Percentiles rank a stretch among this genome's conserved stretches.
Evolutionary conservation across 2,329 filamentous ascomycete genomes (phyloP).

Genomic region (Monilinia laxa): DNA sequence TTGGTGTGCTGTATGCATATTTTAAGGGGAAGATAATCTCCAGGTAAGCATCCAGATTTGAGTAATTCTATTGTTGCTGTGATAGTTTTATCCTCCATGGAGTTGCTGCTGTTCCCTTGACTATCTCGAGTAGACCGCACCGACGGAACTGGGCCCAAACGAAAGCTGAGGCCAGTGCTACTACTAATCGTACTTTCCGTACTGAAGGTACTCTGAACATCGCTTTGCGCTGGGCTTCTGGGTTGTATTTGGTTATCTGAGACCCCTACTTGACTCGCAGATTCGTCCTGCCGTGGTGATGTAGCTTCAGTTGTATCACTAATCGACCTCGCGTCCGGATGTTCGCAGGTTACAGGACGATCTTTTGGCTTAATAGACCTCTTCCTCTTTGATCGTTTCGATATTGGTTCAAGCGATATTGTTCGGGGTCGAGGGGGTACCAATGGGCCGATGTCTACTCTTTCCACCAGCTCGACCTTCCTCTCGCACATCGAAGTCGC

Average conservation of each 20-base stretch:
- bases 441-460: slow-evolving; percentile 78
- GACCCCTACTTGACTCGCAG: slow-evolving; percentile 39
- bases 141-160: slow-evolving; percentile 41
- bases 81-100: slow-evolving; percentile 70
- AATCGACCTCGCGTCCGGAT: slow-evolving; percentile 31
- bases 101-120: slow-evolving; percentile 51
- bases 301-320: slow-evolving; percentile 30
- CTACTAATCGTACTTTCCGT: slow-evolving; percentile 57
- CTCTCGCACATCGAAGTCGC: slow-evolving; percentile 77
- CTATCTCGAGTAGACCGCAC: slow-evolving; percentile 47
- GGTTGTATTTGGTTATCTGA: slow-evolving; percentile 46
- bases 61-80: slow-evolving; percentile 81
- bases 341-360: slow-evolving; percentile 26
- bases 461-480: slow-evolving; percentile 76
- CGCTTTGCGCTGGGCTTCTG: slow-evolving; percentile 49
- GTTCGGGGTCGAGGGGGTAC: slow-evolving; percentile 73
- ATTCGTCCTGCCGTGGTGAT: slow-evolving; percentile 39
- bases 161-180: slow-evolving; percentile 48
- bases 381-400: slow-evolving; percentile 60
- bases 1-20: slow-evolving; percentile 87
- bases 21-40: slow-evolving; percentile 77
- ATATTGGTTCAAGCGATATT: slow-evolving; percentile 84
- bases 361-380: slow-evolving; percentile 34
- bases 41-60: slow-evolving; percentile 80
- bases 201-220: slow-evolving; percentile 67